Evolutionary conservation across 1,284 basidiomycete genomes (phyloP).

Genomic region (Golubevia pallescens): DNA sequence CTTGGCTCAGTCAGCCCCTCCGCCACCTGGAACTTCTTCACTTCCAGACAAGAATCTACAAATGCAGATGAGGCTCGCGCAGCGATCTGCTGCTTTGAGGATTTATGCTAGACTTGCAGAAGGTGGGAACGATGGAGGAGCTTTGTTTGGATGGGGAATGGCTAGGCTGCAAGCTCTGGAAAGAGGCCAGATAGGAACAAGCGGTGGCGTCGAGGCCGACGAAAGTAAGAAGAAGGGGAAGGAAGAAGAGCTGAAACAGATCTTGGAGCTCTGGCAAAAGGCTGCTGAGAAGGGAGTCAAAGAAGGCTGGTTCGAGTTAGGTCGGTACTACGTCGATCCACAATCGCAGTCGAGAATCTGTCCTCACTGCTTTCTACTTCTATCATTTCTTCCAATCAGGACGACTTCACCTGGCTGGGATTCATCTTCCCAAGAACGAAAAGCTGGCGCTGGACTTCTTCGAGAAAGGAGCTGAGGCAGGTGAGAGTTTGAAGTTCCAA

Average conservation of each 20-base stretch:
- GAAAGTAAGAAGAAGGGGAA: constrained; percentile 3
- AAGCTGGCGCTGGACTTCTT: constrained; percentile 15
- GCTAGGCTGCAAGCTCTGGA: constrained; percentile 13
- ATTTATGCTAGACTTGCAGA: constrained; percentile 16
- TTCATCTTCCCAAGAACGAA: constrained; percentile 24
- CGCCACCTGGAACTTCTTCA: constrained; percentile 11
- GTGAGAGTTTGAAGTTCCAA: not conserved
- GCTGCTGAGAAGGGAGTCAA: constrained; percentile 24
- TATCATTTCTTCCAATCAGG: not conserved
- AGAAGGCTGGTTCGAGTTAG: constrained; percentile 53
- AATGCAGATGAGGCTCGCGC: not conserved
- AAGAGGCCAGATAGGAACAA: constrained; percentile 25
- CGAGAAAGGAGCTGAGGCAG: constrained; percentile 30
- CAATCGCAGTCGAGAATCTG: no score
- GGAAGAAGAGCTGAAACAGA: constrained; percentile 7
- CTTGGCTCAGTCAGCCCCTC: constrained; percentile 10
- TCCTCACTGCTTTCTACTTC: no score
- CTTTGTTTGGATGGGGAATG: not conserved
- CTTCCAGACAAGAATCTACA: constrained; percentile 1
- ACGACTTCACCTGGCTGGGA: constrained; percentile 22
- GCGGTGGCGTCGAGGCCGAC: constrained; percentile 1
- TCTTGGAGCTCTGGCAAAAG: constrained; percentile 8
- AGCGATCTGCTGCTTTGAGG: constrained; percentile 11
- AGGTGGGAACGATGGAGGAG: constrained; percentile 11
- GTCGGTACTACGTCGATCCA: not conserved